Percentiles rank a stretch among this genome's conserved stretches.
phyloP scores from a whole-genome alignment of 73 alveolate species.

The Paramecium biaurelia region DNA sequence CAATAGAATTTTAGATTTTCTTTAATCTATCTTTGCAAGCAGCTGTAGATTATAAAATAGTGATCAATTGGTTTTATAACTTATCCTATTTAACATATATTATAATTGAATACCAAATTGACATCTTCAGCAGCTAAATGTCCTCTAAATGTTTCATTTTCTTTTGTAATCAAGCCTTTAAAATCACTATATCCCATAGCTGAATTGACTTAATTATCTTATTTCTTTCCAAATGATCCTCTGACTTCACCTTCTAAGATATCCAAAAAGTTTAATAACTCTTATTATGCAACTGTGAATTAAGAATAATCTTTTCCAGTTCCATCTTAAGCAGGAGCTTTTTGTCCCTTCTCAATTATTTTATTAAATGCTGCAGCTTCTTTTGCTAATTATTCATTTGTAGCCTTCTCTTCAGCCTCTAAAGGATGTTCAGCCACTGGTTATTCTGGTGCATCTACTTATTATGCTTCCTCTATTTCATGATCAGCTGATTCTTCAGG shows the following conservation, averaged over 20 bases:
- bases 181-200: conserved; percentile 54
- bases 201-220: conserved; percentile 36
- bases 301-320: conserved; percentile 3
- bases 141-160: conserved; percentile 42
- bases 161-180: conserved; percentile 26
- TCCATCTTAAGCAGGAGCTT: neutral
- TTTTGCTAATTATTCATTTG: neutral
- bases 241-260: conserved; percentile 29
- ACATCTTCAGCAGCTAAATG: conserved; percentile 46
- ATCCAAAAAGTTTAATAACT: conserved; percentile 12
- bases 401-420: conserved; percentile 11
- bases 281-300: conserved; percentile 35
- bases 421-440: conserved; percentile 38
- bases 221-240: neutral
- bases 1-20: conserved; percentile 11
- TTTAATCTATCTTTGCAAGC: conserved; percentile 34
- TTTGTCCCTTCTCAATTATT: neutral
- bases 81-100: neutral
- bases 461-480: neutral
- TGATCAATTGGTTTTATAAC: conserved; percentile 25
- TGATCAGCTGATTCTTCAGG: neutral
- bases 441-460: neutral
- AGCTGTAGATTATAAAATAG: conserved; percentile 52
- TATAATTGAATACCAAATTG: neutral
- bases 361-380: conserved; percentile 41